Evolutionary conservation across 2,329 filamentous ascomycete genomes (phyloP).

Genomic region (Talaromyces piceae): DNA sequence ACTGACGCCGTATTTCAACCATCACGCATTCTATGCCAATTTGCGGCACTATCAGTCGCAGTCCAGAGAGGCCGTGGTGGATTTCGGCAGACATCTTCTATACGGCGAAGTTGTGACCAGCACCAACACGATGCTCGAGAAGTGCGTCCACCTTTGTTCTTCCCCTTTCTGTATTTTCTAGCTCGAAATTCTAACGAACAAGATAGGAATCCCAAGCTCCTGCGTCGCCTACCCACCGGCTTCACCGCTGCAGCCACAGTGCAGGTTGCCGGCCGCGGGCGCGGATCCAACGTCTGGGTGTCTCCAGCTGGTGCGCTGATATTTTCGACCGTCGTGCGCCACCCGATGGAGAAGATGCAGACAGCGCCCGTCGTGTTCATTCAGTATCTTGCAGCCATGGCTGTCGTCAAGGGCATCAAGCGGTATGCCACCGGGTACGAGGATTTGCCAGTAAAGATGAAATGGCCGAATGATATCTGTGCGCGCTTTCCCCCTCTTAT

Average conservation of each 20-base stretch:
- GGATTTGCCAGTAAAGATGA: conserved; percentile 71
- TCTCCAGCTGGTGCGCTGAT: conserved; percentile 79
- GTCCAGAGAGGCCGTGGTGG: conserved; percentile 46
- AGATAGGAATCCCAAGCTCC: conserved; percentile 64
- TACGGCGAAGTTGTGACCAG: conserved; percentile 92
- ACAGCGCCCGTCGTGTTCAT: conserved; percentile 82
- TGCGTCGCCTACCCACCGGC: conserved; percentile 71
- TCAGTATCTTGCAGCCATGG: conserved; percentile 85
- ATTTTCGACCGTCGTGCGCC: conserved; percentile 81
- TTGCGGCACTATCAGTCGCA: conserved; percentile 59
- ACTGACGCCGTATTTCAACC: conserved; percentile 79
- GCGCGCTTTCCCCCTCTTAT: conserved; percentile 21
- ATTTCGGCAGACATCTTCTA: conserved; percentile 70
- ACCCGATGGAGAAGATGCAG: conserved; percentile 63
- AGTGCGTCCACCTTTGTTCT: conserved; percentile 43
- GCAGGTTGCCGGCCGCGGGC: conserved; percentile 79
- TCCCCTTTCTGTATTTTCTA: no score
- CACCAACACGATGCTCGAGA: conserved; percentile 88
- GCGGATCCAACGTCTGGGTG: conserved; percentile 91
- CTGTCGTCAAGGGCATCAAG: conserved; percentile 75
- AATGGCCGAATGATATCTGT: conserved; percentile 98
- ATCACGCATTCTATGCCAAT: conserved; percentile 67
- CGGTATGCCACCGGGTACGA: conserved; percentile 70
- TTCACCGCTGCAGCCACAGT: conserved; percentile 82
- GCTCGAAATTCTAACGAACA: not conserved